These are phyloP conservation scores for Bipolaris gigantea DNA, from an alignment of 2,329 filamentous ascomycete genomes.

Conservation along the genomic window DNA sequence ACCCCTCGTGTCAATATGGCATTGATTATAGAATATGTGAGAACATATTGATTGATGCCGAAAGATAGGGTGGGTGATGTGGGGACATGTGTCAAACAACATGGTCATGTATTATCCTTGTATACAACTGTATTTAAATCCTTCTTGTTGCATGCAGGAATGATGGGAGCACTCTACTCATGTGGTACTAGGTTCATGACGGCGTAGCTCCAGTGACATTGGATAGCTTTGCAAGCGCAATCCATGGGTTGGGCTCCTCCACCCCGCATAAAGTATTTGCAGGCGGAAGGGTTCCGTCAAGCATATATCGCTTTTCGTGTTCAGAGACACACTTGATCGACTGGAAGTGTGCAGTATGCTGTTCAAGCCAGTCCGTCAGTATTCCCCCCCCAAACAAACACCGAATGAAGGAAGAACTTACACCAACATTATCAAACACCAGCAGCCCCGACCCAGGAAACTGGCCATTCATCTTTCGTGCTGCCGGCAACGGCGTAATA, in stretches of 20 bases:
- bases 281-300: constrained; percentile 16
- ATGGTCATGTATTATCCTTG: neutral
- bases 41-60: too few species aligned
- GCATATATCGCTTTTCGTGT: constrained; percentile 20
- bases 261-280: constrained; percentile 15
- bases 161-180: neutral
- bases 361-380: neutral
- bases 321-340: constrained; percentile 10
- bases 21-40: too few species aligned
- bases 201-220: neutral
- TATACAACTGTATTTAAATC: neutral
- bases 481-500: constrained; percentile 53
- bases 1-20: too few species aligned
- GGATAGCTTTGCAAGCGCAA: constrained; percentile 1
- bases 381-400: too few species aligned
- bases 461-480: constrained; percentile 40
- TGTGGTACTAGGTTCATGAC: neutral
- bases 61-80: neutral
- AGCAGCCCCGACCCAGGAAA: constrained; percentile 48
- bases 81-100: neutral
- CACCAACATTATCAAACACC: constrained; percentile 40
- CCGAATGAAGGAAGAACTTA: constrained; percentile 5
- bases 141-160: neutral
- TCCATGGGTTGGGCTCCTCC: constrained; percentile 20
- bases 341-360: constrained; percentile 20